Evolutionary conservation across 2,329 filamentous ascomycete genomes (phyloP), one percentile per base, ranked within the genome.

Genomic region (Ophiostoma triangulosporum): DNA sequence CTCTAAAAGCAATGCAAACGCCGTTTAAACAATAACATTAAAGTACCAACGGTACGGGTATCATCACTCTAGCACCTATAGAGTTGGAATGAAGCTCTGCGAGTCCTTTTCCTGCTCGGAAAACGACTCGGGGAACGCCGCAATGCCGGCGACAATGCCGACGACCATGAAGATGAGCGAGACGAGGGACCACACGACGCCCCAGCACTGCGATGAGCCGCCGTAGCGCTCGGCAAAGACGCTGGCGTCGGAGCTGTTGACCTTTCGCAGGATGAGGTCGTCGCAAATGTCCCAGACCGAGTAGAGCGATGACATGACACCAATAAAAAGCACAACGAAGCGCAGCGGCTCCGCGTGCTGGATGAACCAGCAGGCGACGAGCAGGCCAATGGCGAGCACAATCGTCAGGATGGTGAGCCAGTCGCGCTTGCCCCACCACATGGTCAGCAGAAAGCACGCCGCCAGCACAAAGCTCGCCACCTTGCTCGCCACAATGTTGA

Each of bases 231-330:
- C 75, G 7, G 86, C 85, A 61, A 90, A 90, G 29, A 88, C 83
- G 60, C 82, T 86, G 6, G 86, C 85, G 63, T 91, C 86, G 4
- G 84, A 88, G 22, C 76, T 80, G 66, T 90, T 89, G 51, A 90
- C 84, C 68, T 89, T 90, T 55, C 86, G 77, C 4, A 89, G 70
- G 59, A 91, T 88, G 31, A 90, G 71, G 60, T 91, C 86, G 63
- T 91, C 86, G 66, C 84, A 89, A 60, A 90, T 90, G 70, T 90
- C 86, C 86, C 86, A 90, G 5, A 86, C 84, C 59, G 82, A 86
- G 66, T 90, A 90, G 1, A 90, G 74, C 2, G 80, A 83, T 6
- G 80, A 85, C 86, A 90, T 89, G 60, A 89, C 85, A 40, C 86
- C 86, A 57, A 90, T 88, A 62, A 90, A 90, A 27, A 90, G 74